Evolutionary conservation across 2,329 filamentous ascomycete species (phyloP), one percentile per base, ranked within the genome.

Genomic region (Diaporthe citrichinensis): DNA sequence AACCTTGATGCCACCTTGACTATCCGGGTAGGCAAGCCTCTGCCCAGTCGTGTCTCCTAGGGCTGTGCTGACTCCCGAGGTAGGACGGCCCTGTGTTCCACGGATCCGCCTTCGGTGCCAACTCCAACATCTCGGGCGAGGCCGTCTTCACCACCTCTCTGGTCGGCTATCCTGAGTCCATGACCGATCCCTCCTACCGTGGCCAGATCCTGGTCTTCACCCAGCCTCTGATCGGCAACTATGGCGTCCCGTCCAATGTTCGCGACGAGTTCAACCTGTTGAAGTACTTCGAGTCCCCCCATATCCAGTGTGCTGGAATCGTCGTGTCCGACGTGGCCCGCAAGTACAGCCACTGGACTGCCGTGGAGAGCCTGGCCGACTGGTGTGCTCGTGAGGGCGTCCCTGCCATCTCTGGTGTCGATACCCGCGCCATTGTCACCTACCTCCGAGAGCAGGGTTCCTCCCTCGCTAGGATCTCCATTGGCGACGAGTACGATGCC

Each of bases 181-280:
- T 96, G 90, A 96, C 94, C 81, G 94, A 96, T 81, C 94, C 94
- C 72, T 96, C 94, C 28, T 96, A 96, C 87, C 93, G 94, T 79
- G 94, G 97, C 79, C 97, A 99, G 88, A 98, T 99, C 80, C 90
- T 99, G 80, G 96, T 98, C 86, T 98, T 98, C 89, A 99, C 97
- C 79, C 96, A 98, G 85, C 97, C 97, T 49, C 88, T 99, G 80
- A 98, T 99, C 82, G 97, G 97, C 83, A 99, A 99, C 90, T 99
- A 99, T 84, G 97, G 97, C 81, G 96, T 99, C 25, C 97, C 97
- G 23, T 97, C 95, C 44, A 92, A 90, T 78, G 90, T 92, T 81
- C 93, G 95, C 78, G 97, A 99, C 85, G 88, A 96, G 85, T 94
- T 92, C 85, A 97, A 97, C 81, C 91, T 99, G 76, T 90, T 98